Conservation (phyloP, 495 filamentous ascomycete species). For the Haplographium delicatum region DNA sequence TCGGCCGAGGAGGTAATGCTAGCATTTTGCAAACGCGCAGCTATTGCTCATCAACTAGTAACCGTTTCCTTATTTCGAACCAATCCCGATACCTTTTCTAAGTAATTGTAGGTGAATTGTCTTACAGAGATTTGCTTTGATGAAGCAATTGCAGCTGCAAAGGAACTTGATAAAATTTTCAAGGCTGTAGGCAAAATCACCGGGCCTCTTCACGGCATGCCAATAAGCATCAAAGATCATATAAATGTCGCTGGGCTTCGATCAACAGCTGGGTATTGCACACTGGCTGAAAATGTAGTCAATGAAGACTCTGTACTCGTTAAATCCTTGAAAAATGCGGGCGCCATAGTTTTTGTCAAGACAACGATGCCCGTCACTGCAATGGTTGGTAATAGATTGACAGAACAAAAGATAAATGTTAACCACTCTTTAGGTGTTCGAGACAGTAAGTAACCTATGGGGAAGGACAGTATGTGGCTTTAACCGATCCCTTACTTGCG, state of each 20-base stretch:
- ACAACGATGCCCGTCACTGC: slow-evolving; percentile 52
- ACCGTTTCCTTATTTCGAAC: slow-evolving; percentile 31
- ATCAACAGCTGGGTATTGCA: slow-evolving; percentile 49
- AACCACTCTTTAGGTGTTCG: too few relatives aligned
- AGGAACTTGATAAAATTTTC: slow-evolving; percentile 46
- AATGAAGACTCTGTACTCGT: slow-evolving; percentile 38
- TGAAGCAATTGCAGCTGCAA: slow-evolving; percentile 49
- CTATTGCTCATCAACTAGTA: slow-evolving; percentile 53
- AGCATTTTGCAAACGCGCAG: slow-evolving; percentile 42
- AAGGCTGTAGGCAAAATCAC: slow-evolving; percentile 35
- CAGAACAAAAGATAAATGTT: too few relatives aligned
- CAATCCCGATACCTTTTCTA: neutral
- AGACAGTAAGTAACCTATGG: slow-evolving; percentile 59
- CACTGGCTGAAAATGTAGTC: slow-evolving; percentile 41
- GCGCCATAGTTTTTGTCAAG: slow-evolving; percentile 56
- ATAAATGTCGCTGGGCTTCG: slow-evolving; percentile 54
- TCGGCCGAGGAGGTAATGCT: slow-evolving; percentile 34
- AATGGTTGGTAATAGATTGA: slow-evolving; percentile 38
- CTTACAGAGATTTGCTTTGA: slow-evolving; percentile 60
- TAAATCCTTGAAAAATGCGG: slow-evolving; percentile 32
- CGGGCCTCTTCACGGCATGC: slow-evolving; percentile 62
- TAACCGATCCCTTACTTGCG: slow-evolving; percentile 51
- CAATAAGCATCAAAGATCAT: slow-evolving; percentile 58
- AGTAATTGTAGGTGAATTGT: slow-evolving; percentile 51
- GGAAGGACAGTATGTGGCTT: slow-evolving; percentile 58